Evolutionary conservation across 352 stramenopile species (phyloP), one percentile per base, ranked within the genome.

Genomic region (Phytopythium aichiense): DNA sequence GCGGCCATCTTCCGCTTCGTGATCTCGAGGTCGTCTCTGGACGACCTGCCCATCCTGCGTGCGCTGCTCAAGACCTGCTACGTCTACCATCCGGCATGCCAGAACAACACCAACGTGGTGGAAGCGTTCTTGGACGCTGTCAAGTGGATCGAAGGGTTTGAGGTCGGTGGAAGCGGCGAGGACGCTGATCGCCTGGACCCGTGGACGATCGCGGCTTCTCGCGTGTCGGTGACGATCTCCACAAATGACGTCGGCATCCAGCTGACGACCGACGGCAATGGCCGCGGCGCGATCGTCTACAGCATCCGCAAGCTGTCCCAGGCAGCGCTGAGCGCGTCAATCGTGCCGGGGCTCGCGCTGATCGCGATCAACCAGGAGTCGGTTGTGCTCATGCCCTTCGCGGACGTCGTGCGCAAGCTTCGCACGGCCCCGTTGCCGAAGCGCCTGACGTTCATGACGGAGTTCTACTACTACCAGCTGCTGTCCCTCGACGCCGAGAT

Each of bases 401-500:
- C 76, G n/a, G 87, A 94, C n/a, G 82, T 94, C 16, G 79, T 84
- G 40, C 71, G 78, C 15, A 73, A 69, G 7, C 61, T 93, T 4
- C 80, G 84, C 31, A 78, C 76, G 11, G 87, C 87, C 7, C 43
- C 74, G 8, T 63, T 95, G 20, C 87, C 87, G 0, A 95, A 95
- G 64, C 80, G 81, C 13, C 65, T 95, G 25, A 91, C 81, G 7
- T 95, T 95, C 56, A 74, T 95, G 65, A 83, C 80, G 9, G 84
- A 93, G 55, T 89, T 92, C 64, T 92, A 88, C 61, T 92, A 94
- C 68, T 92, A 95, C 60, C 79, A 92, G 61, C 58, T 94, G 45
- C 64, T 92, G 20, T 85, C 82, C 7, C 68, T 92, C 15, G 85
- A 93, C 59, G 61, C 54, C 31, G 79, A 94, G 42, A 91, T 94